A percentile compares a stretch with the other conserved stretches of the same genome.
phyloP scores from a whole-genome alignment of 2,329 filamentous ascomycete species.

The Pseudogymnoascus sp. region DNA sequence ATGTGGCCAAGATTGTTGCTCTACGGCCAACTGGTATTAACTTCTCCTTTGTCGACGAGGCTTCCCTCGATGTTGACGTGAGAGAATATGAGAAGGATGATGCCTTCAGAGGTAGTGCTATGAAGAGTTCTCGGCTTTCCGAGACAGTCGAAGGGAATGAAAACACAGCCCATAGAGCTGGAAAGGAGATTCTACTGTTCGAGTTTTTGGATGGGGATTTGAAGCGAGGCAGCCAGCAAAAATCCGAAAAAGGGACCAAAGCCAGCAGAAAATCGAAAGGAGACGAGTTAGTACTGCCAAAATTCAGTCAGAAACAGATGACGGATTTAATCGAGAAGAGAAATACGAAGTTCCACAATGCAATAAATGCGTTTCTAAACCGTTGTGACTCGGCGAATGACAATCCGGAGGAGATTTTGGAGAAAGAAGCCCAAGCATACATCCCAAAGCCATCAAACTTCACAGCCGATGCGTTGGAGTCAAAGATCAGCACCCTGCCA shows the following conservation, averaged over 20 bases:
- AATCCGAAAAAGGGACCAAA: conserved; percentile 55
- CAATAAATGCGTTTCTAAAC: conserved; percentile 69
- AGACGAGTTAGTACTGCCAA: conserved; percentile 82
- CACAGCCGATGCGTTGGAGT: conserved; percentile 26
- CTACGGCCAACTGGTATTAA: conserved; percentile 70
- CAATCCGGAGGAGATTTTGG: conserved; percentile 61
- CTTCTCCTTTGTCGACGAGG: conserved; percentile 80
- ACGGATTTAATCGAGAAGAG: conserved; percentile 79
- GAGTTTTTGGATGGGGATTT: conserved; percentile 90
- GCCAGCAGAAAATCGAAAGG: conserved; percentile 60
- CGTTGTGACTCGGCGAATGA: conserved; percentile 54
- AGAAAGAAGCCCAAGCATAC: conserved; percentile 46
- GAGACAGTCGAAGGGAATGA: conserved; percentile 23
- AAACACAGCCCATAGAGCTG: conserved; percentile 24
- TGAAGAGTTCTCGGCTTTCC: conserved; percentile 34
- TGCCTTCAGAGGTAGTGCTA: conserved; percentile 48
- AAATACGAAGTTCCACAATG: conserved; percentile 71
- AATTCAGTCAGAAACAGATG: conserved; percentile 91
- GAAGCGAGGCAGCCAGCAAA: conserved; percentile 65
- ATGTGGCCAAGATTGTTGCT: conserved; percentile 74
- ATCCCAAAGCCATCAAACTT: conserved; percentile 58
- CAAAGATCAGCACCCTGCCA: conserved; percentile 41
- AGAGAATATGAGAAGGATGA: conserved; percentile 59
- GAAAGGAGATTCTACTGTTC: conserved; percentile 70
- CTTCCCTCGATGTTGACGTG: conserved; percentile 70